phyloP scores from a whole-genome alignment of 2,329 filamentous ascomycete genomes.

The Fusarium beomiforme region DNA sequence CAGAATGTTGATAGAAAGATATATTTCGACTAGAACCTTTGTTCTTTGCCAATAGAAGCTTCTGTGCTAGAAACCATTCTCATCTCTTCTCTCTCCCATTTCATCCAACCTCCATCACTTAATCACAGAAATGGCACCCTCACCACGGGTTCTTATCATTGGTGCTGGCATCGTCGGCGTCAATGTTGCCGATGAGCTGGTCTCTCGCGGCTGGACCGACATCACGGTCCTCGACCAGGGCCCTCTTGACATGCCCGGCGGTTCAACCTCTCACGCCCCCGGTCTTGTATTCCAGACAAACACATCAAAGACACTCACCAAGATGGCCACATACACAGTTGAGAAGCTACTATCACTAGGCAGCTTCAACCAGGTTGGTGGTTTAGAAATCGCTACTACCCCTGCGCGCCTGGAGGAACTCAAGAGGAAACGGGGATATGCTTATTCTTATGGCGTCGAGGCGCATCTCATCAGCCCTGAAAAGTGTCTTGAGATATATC shows the following conservation, averaged over 20 bases:
- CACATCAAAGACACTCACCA: conserved; percentile 64
- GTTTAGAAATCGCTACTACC: conserved; percentile 70
- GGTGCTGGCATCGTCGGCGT: conserved; percentile 72
- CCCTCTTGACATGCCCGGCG: conserved; percentile 69
- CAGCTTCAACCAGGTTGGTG: conserved; percentile 72
- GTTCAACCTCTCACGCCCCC: conserved; percentile 72
- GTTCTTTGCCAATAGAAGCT: conserved; percentile 25
- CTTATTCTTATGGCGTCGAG: conserved; percentile 69
- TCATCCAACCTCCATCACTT: background rate
- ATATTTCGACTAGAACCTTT: conserved; percentile 27
- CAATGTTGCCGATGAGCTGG: conserved; percentile 72
- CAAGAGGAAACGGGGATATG: conserved; percentile 70
- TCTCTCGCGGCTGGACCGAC: conserved; percentile 68
- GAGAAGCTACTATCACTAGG: conserved; percentile 66
- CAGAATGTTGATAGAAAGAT: conserved; percentile 15
- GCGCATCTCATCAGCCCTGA: conserved; percentile 61
- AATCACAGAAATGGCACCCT: conserved; percentile 23
- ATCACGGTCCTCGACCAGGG: conserved; percentile 74
- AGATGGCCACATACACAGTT: conserved; percentile 69
- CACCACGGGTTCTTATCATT: conserved; percentile 65
- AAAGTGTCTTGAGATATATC: conserved; percentile 64
- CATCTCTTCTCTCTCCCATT: background rate
- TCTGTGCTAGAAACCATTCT: conserved; percentile 17
- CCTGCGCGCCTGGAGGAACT: conserved; percentile 67
- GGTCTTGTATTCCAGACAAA: conserved; percentile 73